Base-by-base conservation (phyloP, 108 stramenopile species). In the Asterionellopsis glacialis region DNA sequence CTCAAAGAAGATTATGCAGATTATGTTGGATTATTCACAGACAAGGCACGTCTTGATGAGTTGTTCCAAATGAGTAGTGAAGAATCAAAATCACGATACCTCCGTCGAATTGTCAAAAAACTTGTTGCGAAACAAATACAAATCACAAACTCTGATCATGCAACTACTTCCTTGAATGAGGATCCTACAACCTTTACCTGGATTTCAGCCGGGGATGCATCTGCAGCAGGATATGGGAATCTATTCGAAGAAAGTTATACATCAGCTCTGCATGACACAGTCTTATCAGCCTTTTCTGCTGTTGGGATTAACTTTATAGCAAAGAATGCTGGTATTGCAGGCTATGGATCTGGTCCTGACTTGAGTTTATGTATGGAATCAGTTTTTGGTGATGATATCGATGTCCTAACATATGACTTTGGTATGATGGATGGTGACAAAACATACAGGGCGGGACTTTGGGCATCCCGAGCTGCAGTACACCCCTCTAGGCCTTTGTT, bases 181-280 rank as follows among this genome's bases (percentile, higher is more conserved):
- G 33, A 33, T 7, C 33, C 33, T 7, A 33, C 33, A 33, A 33
- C 33, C 18, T 82, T 82, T 63, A 77, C 72, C 11, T 88, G 81
- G 81, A 71, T 82, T 0, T 82, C 83, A 15, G 83, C 81, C 27
- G 91, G 91, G 1, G 87, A 93, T 56, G 74, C 77, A 22, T 72
- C 87, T 14, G 76, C 86, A 1, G 91, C 88, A 0, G 91, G 87
- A 11, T 87, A 93, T 64, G 91, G 91, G 10, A 87, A 87, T 61
- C 53, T 76, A 0, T 82, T 72, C 61, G 72, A 76, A 52, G 85
- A 89, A 60, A 63, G 67, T n/a, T 92, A 91, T 49, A 86, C 85
- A 25, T 78, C 83, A 11, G 57, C 72, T 41, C 41, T 90, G 64
- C 76, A 83, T 56, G 19, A 56, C 14, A 67, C 74, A 24, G 63